A percentile compares a stretch with the other conserved stretches of the same genome.
Conservation (phyloP, 805 yeast genomes). For the Metschnikowia continentalis region DNA sequence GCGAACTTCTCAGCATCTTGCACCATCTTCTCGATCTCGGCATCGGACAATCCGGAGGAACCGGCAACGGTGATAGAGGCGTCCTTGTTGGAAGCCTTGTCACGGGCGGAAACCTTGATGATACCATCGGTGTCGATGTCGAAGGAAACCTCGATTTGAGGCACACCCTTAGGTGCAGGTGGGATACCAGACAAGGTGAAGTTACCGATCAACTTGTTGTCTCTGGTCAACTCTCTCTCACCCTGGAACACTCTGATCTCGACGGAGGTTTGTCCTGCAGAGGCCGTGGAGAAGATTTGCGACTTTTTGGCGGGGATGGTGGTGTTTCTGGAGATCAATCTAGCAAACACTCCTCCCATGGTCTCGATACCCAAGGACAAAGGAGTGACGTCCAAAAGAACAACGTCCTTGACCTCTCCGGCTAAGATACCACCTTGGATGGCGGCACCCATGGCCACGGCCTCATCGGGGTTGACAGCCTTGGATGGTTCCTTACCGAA, state of each 20-base stretch:
- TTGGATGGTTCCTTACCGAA: conserved; percentile 84
- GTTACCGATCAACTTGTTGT: conserved; percentile 96
- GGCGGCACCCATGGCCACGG: conserved; percentile 95
- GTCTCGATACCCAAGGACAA: conserved; percentile 95
- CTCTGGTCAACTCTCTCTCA: conserved; percentile 97
- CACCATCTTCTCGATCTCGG: conserved; percentile 89
- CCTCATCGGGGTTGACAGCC: conserved; percentile 93
- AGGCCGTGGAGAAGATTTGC: conserved; percentile 92
- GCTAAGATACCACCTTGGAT: conserved; percentile 95
- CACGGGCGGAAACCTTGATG: conserved; percentile 91
- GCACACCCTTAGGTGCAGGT: conserved; percentile 93
- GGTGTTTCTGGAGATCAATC: conserved; percentile 88
- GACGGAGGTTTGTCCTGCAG: conserved; percentile 93
- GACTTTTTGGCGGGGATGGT: conserved; percentile 96
- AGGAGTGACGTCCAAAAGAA: conserved; percentile 85
- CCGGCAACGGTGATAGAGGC: conserved; percentile 96
- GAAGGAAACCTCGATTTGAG: conserved; percentile 90
- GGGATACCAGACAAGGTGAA: conserved; percentile 93
- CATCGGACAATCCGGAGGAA: conserved; percentile 85
- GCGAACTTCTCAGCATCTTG: conserved; percentile 86
- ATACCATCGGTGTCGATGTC: conserved; percentile 98
- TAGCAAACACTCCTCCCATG: conserved; percentile 95
- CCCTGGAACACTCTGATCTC: conserved; percentile 99
- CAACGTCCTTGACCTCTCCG: conserved; percentile 91
- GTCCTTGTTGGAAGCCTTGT: conserved; percentile 89